Evolutionary conservation across 192 early-diverging fungal genomes (phyloP).

Genomic region (Backusella liffmaniae): DNA sequence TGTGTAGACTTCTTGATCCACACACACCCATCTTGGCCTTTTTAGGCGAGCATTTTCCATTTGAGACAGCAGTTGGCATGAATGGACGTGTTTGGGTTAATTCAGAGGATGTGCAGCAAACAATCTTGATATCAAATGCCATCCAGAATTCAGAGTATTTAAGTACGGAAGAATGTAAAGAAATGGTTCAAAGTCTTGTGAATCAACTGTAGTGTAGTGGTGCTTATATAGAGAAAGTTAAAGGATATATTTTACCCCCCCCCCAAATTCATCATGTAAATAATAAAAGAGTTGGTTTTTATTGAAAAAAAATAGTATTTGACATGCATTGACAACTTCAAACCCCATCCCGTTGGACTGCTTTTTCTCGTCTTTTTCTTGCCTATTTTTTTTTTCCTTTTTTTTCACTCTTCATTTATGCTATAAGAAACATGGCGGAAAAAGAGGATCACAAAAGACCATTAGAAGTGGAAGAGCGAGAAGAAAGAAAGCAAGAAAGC

Average conservation of each 20-base stretch:
- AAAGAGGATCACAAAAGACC: slow-evolving; percentile 32
- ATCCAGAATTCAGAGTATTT: slow-evolving; percentile 76
- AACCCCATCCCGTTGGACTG: background rate
- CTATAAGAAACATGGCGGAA: background rate
- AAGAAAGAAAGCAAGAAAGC: background rate
- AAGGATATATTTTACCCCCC: background rate
- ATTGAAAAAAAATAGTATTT: background rate
- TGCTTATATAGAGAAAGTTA: background rate
- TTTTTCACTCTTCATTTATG: background rate
- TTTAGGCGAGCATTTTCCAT: slow-evolving; percentile 71
- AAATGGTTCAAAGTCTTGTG: slow-evolving; percentile 37
- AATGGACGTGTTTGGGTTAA: slow-evolving; percentile 96
- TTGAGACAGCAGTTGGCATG: slow-evolving; percentile 89
- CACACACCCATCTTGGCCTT: slow-evolving; percentile 66
- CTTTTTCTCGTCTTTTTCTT: background rate
- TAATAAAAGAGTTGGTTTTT: background rate
- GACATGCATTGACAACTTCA: background rate
- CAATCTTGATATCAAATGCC: slow-evolving; percentile 66
- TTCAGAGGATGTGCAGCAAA: slow-evolving; percentile 56
- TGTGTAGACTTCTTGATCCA: slow-evolving; percentile 64
- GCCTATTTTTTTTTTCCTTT: background rate
- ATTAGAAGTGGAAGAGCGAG: slow-evolving; percentile 15
- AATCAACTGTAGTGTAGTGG: slow-evolving; percentile 8
- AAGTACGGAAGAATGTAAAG: slow-evolving; percentile 50
- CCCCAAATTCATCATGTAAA: background rate